Conservation (phyloP, 2,329 filamentous ascomycete species). For the Trichoderma sp. region DNA sequence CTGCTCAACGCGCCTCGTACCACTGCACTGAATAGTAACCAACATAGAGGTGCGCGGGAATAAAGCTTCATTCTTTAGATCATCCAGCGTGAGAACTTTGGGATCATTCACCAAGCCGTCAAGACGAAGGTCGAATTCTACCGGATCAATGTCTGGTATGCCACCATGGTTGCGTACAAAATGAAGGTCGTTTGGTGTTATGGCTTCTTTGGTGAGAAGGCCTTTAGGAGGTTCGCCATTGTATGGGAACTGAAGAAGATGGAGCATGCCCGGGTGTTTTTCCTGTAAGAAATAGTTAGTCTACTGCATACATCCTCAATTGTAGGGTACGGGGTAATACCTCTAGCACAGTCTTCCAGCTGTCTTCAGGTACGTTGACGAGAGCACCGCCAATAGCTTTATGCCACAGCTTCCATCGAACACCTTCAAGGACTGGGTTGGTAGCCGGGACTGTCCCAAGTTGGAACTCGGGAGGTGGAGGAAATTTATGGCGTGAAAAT, state of each 20-base stretch:
- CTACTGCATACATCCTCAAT: not conserved
- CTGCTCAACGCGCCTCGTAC: constrained; percentile 68
- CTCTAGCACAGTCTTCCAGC: constrained; percentile 51
- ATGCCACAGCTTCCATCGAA: constrained; percentile 59
- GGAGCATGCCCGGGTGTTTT: constrained; percentile 60
- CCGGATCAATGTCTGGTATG: constrained; percentile 62
- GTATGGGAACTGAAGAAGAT: constrained; percentile 62
- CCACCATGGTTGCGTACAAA: constrained; percentile 73
- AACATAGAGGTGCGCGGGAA: constrained; percentile 61
- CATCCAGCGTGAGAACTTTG: constrained; percentile 53
- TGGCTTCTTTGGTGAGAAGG: constrained; percentile 51
- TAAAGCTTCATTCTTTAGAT: constrained; percentile 57
- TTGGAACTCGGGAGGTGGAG: constrained; percentile 53
- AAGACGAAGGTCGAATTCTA: constrained; percentile 52
- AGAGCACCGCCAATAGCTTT: constrained; percentile 45
- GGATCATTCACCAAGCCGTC: constrained; percentile 62
- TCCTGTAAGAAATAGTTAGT: constrained; percentile 36
- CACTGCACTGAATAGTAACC: constrained; percentile 65
- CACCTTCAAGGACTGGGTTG: constrained; percentile 57
- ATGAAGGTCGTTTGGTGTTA: constrained; percentile 59
- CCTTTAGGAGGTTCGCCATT: constrained; percentile 62
- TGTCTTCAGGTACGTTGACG: constrained; percentile 52
- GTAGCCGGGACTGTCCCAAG: constrained; percentile 53
- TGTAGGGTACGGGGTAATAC: not conserved
- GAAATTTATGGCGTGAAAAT: constrained; percentile 28